Base-by-base conservation (phyloP, 2,329 filamentous ascomycete genomes). In the Neonectria punicea region DNA sequence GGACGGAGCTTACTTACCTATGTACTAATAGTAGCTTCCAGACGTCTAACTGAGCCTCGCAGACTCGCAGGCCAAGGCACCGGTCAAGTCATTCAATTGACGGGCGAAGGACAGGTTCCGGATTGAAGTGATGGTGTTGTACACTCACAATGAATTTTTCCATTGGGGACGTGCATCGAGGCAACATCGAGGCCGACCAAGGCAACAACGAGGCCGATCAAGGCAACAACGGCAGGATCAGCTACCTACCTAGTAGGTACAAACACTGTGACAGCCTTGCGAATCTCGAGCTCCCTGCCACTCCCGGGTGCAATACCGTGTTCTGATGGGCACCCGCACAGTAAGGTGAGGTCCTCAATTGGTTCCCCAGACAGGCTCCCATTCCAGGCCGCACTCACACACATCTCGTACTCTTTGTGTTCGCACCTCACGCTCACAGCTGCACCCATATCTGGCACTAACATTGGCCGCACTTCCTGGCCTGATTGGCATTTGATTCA, bases 401-500 rank as follows among this genome's bases (percentile, higher is more conserved):
- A 41, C 58, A 25, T 25, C 25, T 25, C 25, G 25, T 25, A 25
- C 25, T 25, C n/a, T 47, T 58, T 39, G 36, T n/a, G 3, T 39
- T 39, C 7, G 41, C 20, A 53, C 28, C 22, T 34, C 7, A 25
- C n/a, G 16, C 53, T 44, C 36, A 20, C n/a, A 18, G 41, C 43
- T 54, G 34, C 56, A 46, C 22, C 25, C 56, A 56, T 30, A 51
- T 39, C 22, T 20, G 34, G 30, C 51, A 41, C 51, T 36, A 54
- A 14, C 44, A 51, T 59, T 51, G 22, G 28, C 28, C 46, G 53
- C n/a, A 34, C 25, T 41, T 51, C 44, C 43, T 46, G 36, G 41
- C 18, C 49, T 50, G 5, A 54, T 30, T 46, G 56, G 44, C 41
- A 55, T 59, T 34, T 56, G 56, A 64, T 64, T 64, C 51, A 56